phyloP scores from a whole-genome alignment of 2,329 filamentous ascomycete genomes.

The Colletotrichum sidae region DNA sequence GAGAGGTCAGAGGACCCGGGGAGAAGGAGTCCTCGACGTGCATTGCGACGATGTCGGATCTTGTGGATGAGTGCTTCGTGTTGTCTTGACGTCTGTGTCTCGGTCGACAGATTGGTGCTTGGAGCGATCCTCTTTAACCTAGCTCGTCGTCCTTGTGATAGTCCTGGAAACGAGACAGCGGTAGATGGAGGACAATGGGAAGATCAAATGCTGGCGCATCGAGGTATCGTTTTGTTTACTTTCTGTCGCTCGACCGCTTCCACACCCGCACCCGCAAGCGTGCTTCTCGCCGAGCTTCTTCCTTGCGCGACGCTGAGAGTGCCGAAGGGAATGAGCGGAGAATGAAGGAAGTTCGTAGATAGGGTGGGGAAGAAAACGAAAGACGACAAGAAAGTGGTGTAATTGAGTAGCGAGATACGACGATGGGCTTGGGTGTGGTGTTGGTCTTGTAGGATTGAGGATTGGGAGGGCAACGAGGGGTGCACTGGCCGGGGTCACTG shows the following conservation, averaged over 20 bases:
- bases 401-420: conserved; percentile 4
- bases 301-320: conserved; percentile 13
- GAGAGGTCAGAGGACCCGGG: conserved; percentile 37
- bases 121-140: background rate
- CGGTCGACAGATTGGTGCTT: background rate
- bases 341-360: background rate
- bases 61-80: background rate
- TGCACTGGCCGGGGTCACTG: conserved; percentile 13
- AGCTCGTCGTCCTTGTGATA: too few species aligned
- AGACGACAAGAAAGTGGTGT: background rate
- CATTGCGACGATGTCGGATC: conserved; percentile 11
- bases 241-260: conserved; percentile 21
- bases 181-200: background rate
- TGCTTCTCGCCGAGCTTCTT: conserved; percentile 31
- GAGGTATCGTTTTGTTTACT: conserved; percentile 32
- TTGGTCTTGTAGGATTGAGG: conserved; percentile 27
- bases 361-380: conserved; percentile 2
- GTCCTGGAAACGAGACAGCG: background rate
- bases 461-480: conserved; percentile 36
- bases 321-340: conserved; percentile 1
- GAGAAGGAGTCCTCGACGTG: conserved; percentile 21
- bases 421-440: conserved; percentile 16
- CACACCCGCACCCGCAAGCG: conserved; percentile 19
- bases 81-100: background rate
- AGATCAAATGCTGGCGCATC: conserved; percentile 15